Evolutionary conservation across 345 rosid genomes (phyloP), one percentile per base, ranked within the genome.

Genomic region (Clausena lansium): DNA sequence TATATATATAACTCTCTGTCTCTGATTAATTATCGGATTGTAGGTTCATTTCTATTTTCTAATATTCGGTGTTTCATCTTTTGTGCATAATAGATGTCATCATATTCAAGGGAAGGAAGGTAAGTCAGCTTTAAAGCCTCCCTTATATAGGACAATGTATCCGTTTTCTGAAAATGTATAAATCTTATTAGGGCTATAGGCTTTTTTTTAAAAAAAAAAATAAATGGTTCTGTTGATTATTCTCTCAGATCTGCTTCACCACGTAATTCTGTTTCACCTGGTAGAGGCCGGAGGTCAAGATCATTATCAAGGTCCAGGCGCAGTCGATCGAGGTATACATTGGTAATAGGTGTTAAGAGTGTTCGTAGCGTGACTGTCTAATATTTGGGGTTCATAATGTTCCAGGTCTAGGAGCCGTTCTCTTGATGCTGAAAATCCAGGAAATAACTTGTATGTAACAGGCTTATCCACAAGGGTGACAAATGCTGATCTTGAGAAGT

Each of bases 371-470:
- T 59, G 54, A 15, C 38, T 1, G 5, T 45, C 15, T 45, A 45
- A 45, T 45, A 45, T 45, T 70, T n/a, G 60, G 20, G 45, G 58
- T 75, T 24, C 67, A 25, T 65, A 9, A 8, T 59, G 62, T 69
- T 83, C 14, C 87, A 90, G 91, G 89, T 82, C 27, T 81, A 90
- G 91, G 91, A 90, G 92, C 81, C 84, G 82, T 6, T 82, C 86
- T 67, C 78, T 9, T 59, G 87, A 67, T 60, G 88, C 85, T 45
- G 9, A 45, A 32, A 91, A 91, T 80, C 91, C 92, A 1, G 90
- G 94, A 65, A 89, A 89, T 79, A 90, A 87, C 83, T 79, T 89
- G 84, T 91, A 91, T 68, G 90, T 91, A 17, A 91, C 92, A 8
- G 94, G 94, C 50, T 82, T 89, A 71, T 89, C 92, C 45, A 86